Percentiles rank a stretch among this genome's conserved stretches.
Conservation (phyloP, 257 asterid species). For the Hygrophila difformis region DNA sequence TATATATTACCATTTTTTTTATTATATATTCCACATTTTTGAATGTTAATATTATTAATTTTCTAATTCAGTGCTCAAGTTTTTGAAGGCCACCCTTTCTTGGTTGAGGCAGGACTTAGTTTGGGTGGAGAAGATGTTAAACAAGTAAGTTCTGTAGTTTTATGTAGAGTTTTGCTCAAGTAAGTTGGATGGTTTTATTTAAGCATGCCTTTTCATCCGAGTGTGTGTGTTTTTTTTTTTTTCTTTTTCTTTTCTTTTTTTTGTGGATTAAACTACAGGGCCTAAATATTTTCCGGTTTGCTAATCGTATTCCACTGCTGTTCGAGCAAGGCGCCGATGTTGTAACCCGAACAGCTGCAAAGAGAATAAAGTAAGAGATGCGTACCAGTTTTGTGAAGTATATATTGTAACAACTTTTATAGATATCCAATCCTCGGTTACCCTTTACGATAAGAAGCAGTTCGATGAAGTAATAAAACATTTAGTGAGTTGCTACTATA, state of each 20-base stretch:
- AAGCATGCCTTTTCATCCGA: too few relatives aligned
- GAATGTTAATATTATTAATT: too few relatives aligned
- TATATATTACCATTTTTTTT: too few relatives aligned
- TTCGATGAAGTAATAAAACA: slow-evolving; percentile 2
- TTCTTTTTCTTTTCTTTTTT: too few relatives aligned
- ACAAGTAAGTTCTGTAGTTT: slow-evolving; percentile 63
- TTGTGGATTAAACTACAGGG: slow-evolving; percentile 44
- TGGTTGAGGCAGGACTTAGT: slow-evolving; percentile 94
- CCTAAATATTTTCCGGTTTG: slow-evolving; percentile 79
- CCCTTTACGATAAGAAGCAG: background rate
- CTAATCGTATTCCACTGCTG: slow-evolving; percentile 90
- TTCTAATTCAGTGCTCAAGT: slow-evolving; percentile 68
- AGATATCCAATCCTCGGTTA: background rate
- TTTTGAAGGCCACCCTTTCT: slow-evolving; percentile 92
- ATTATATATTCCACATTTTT: too few relatives aligned
- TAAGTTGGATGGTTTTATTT: too few relatives aligned
- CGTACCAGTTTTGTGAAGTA: slow-evolving; percentile 1
- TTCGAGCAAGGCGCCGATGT: slow-evolving; percentile 98
- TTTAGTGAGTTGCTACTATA: slow-evolving; percentile 1
- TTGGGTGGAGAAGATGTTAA: slow-evolving; percentile 89
- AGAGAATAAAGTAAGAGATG: slow-evolving; percentile 68
- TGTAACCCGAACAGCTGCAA: slow-evolving; percentile 80
- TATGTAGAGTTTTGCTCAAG: too few relatives aligned
- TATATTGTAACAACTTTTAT: too few relatives aligned
- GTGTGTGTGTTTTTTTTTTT: too few relatives aligned